phyloP scores from a whole-genome alignment of 2,329 filamentous ascomycete genomes.

The Penicillium verrucosum region DNA sequence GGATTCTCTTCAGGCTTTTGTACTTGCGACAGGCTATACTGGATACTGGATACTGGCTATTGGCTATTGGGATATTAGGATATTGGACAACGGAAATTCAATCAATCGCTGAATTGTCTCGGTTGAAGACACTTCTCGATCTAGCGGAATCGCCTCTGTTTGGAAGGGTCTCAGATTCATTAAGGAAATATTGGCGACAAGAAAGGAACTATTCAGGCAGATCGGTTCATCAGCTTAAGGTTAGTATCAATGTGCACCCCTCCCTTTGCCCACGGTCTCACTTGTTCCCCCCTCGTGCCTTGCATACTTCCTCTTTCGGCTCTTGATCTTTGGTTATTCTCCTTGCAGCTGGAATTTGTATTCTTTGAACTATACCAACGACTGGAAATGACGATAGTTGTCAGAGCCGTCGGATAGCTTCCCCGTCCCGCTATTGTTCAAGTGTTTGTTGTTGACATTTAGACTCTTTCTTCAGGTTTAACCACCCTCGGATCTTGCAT shows the following conservation, averaged over 20 bases:
- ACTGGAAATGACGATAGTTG: conserved; percentile 24
- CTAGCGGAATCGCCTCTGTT: conserved; percentile 11
- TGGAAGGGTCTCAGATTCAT: conserved; percentile 20
- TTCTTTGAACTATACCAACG: conserved; percentile 22
- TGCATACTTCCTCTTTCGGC: conserved; percentile 33
- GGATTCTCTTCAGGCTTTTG: neutral
- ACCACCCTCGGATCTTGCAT: conserved; percentile 27
- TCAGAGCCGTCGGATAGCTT: conserved; percentile 26
- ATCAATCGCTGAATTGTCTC: conserved; percentile 16
- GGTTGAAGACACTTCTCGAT: conserved; percentile 15
- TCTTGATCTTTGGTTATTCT: conserved; percentile 22
- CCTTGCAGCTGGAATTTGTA: conserved; percentile 33
- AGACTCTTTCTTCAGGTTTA: conserved; percentile 23
- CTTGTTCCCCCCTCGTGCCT: conserved; percentile 30
- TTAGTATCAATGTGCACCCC: conserved; percentile 26
- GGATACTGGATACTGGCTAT: neutral
- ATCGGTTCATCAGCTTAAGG: conserved; percentile 25
- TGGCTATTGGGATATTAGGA: neutral
- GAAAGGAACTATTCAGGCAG: conserved; percentile 4
- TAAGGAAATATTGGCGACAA: neutral
- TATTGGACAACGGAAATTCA: neutral
- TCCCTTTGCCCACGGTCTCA: conserved; percentile 29
- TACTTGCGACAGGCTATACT: neutral
- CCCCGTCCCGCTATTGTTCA: conserved; percentile 21
- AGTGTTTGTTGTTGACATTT: conserved; percentile 38